A percentile compares a stretch with the other conserved stretches of the same genome.
These are phyloP conservation scores for Scheffersomyces cryptocercus DNA, from an alignment of 1,139 yeast genomes.

Conservation along the genomic window DNA sequence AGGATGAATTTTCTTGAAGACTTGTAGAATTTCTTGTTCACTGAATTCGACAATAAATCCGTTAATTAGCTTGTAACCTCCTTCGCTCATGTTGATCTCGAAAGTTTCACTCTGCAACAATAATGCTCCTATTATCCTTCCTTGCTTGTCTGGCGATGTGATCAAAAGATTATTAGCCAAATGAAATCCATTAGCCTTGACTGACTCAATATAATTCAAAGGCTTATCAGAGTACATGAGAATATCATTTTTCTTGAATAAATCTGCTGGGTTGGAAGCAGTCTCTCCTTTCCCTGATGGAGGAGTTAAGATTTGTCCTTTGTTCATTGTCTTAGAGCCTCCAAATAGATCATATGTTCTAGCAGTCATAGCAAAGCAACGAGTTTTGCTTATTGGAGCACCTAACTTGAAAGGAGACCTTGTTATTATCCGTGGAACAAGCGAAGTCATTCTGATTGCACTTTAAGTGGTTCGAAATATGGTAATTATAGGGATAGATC, in stretches of 20 bases:
- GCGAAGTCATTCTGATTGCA: too few relatives aligned
- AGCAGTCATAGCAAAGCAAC: too few relatives aligned
- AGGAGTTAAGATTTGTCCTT: conserved; percentile 22
- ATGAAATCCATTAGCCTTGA: conserved; percentile 42
- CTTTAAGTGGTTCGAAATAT: too few relatives aligned
- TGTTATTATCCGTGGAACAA: too few relatives aligned
- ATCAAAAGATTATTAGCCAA: conserved; percentile 38
- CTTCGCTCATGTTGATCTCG: conserved; percentile 52
- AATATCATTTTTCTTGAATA: conserved; percentile 46
- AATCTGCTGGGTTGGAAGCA: conserved; percentile 47
- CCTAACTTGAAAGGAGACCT: background rate
- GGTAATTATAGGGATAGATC: too few relatives aligned
- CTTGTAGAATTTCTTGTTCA: conserved; percentile 37
- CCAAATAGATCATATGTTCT: conserved; percentile 25
- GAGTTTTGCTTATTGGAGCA: background rate
- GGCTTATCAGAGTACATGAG: conserved; percentile 47
- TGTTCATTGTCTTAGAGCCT: conserved; percentile 24
- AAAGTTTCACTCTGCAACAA: conserved; percentile 64
- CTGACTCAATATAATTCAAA: conserved; percentile 45
- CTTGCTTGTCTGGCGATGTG: conserved; percentile 48
- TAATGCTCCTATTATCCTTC: conserved; percentile 53
- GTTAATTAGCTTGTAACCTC: conserved; percentile 38
- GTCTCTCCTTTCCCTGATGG: conserved; percentile 43
- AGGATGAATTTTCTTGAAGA: conserved; percentile 64
- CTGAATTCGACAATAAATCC: conserved; percentile 47